Conservation (phyloP, 345 rosid genomes). For the Arabis hirsuta region DNA sequence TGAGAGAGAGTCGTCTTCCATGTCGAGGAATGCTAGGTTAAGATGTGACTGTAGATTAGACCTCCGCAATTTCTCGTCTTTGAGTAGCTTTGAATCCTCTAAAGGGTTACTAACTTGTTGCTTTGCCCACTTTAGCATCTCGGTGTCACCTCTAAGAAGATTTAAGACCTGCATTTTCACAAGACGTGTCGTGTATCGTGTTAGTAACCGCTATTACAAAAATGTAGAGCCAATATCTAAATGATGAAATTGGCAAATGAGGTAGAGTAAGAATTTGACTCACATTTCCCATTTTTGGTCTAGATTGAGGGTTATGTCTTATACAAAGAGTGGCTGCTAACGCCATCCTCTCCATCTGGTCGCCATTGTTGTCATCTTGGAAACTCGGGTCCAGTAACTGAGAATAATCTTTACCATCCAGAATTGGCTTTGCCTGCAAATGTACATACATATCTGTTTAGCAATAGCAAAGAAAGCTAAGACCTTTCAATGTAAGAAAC, state of each 20-base stretch:
- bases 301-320: constrained; percentile 61
- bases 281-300: constrained; percentile 81
- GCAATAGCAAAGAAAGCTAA: constrained; percentile 2
- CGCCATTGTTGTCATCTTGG: constrained; percentile 47
- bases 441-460: constrained; percentile 11
- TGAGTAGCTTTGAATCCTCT: constrained; percentile 52
- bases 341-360: constrained; percentile 74
- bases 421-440: constrained; percentile 78
- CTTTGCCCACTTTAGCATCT: constrained; percentile 61
- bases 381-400: constrained; percentile 64
- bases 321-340: constrained; percentile 89
- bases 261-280: constrained; percentile 27
- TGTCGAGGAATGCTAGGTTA: constrained; percentile 71
- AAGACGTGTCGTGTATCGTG: not conserved
- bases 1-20: constrained; percentile 73
- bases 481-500: constrained; percentile 3
- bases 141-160: constrained; percentile 76
- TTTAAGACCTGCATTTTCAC: constrained; percentile 57
- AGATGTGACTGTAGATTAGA: constrained; percentile 85
- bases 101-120: constrained; percentile 49
- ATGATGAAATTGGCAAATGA: not conserved
- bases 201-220: not conserved
- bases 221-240: not conserved
- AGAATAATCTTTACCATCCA: constrained; percentile 56
- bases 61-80: constrained; percentile 53